phyloP scores from a whole-genome alignment of 805 yeast genomes.

The Yarrowia sp. region DNA sequence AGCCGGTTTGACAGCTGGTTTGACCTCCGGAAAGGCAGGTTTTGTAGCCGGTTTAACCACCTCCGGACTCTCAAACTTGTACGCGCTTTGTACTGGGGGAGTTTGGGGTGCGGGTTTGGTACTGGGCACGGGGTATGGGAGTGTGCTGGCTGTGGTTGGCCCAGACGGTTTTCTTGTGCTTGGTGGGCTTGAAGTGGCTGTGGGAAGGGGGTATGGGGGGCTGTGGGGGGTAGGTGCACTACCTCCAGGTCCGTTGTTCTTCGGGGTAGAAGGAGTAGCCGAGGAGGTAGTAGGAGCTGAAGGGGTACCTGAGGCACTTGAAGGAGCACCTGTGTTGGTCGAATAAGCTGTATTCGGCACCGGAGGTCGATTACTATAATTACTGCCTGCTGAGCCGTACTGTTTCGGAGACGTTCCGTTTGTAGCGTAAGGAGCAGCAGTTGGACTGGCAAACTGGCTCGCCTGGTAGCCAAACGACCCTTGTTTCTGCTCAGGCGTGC shows the following conservation, averaged over 20 bases:
- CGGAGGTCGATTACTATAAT: not conserved
- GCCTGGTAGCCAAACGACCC: constrained; percentile 2
- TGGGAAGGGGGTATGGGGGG: constrained; percentile 7
- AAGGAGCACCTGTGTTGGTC: not conserved
- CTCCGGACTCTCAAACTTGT: constrained; percentile 18
- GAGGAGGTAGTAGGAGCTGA: too few species aligned
- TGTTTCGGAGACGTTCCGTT: constrained; percentile 7
- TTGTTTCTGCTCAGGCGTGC: not conserved
- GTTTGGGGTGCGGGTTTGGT: constrained; percentile 13
- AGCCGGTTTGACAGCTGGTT: not conserved
- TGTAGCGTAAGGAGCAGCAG: constrained; percentile 8
- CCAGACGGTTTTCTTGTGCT: too few species aligned
- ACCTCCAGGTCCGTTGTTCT: not conserved
- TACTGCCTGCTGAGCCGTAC: not conserved
- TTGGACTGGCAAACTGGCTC: constrained; percentile 15
- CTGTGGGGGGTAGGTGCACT: not conserved
- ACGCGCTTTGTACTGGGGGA: not conserved
- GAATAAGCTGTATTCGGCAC: not conserved
- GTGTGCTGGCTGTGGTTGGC: not conserved
- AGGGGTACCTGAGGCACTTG: too few species aligned
- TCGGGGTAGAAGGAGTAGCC: not conserved
- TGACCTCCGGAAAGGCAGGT: not conserved
- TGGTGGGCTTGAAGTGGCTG: not conserved
- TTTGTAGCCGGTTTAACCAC: not conserved
- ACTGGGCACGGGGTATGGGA: constrained; percentile 4